Evolutionary conservation across 1,284 basidiomycete genomes (phyloP).

Genomic region (Clitocybe nebularis): DNA sequence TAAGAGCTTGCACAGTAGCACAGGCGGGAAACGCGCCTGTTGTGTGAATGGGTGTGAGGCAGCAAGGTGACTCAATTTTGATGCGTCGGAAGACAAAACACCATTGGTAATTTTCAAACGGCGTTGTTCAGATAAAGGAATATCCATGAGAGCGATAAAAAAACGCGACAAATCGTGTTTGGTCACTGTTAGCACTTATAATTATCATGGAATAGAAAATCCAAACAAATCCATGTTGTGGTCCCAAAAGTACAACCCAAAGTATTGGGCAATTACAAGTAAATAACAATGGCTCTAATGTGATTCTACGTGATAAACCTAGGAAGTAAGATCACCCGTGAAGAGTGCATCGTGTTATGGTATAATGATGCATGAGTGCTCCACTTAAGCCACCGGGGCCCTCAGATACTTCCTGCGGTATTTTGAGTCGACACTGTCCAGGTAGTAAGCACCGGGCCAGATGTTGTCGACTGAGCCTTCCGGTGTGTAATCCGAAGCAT

Average conservation of each 20-base stretch:
- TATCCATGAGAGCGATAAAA: conserved; percentile 9
- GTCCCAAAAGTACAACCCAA: conserved; percentile 14
- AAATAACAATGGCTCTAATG: no score
- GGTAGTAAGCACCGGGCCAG: conserved; percentile 93
- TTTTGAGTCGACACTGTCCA: conserved; percentile 88
- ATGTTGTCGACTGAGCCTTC: conserved; percentile 88
- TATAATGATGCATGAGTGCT: conserved; percentile 1
- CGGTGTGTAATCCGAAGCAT: conserved; percentile 83
- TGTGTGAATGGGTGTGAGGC: conserved; percentile 46
- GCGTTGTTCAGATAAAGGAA: conserved; percentile 14
- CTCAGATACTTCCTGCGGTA: conserved; percentile 86
- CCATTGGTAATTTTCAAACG: conserved; percentile 33
- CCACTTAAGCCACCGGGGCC: conserved; percentile 40
- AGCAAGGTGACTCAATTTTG: conserved; percentile 31
- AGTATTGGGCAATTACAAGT: conserved; percentile 12
- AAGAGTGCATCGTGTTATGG: conserved; percentile 3
- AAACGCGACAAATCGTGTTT: no score
- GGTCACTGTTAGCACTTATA: no score
- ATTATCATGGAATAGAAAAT: no score
- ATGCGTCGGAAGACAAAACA: conserved; percentile 11
- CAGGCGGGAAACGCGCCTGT: conserved; percentile 31
- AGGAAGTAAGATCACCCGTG: no score
- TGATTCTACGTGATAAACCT: no score
- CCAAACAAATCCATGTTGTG: background rate
- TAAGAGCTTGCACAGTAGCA: background rate